Percentiles rank a stretch among this genome's conserved stretches.
phyloP scores from a whole-genome alignment of 2,329 filamentous ascomycete species.

The Ceratocystis cubensis region DNA sequence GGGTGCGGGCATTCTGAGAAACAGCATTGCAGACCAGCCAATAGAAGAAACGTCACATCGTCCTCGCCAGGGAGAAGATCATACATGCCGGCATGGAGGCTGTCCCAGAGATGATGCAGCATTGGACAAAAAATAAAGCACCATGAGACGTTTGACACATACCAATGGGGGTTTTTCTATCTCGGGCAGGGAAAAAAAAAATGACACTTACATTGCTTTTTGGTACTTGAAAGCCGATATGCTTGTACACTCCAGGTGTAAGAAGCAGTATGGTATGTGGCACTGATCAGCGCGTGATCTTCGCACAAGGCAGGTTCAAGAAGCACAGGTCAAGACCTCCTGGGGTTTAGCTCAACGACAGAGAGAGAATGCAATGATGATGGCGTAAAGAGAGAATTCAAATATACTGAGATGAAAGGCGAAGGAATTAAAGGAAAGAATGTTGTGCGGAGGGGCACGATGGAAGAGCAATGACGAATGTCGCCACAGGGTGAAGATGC shows the following conservation, averaged over 20 bases:
- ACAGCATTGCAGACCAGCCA: not conserved
- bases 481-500: not conserved
- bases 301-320: not conserved
- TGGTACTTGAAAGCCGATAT: not conserved
- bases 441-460: not conserved
- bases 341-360: not conserved
- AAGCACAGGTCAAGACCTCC: not conserved
- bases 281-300: not conserved
- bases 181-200: not conserved
- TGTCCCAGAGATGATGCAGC: not conserved
- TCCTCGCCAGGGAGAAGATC: not conserved
- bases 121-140: not conserved
- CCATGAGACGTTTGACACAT: not conserved
- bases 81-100: not conserved
- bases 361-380: not conserved
- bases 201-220: not conserved
- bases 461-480: not conserved
- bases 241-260: conserved; percentile 6
- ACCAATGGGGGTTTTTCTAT: not conserved
- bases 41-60: not conserved
- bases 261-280: not conserved
- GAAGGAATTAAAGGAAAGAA: not conserved
- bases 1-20: not conserved
- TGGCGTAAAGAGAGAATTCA: not conserved
- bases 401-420: not conserved